Percentiles rank a stretch among this genome's conserved stretches.
Conservation (phyloP, 139 green algal species). For the Pseudopediastrum boryanum region DNA sequence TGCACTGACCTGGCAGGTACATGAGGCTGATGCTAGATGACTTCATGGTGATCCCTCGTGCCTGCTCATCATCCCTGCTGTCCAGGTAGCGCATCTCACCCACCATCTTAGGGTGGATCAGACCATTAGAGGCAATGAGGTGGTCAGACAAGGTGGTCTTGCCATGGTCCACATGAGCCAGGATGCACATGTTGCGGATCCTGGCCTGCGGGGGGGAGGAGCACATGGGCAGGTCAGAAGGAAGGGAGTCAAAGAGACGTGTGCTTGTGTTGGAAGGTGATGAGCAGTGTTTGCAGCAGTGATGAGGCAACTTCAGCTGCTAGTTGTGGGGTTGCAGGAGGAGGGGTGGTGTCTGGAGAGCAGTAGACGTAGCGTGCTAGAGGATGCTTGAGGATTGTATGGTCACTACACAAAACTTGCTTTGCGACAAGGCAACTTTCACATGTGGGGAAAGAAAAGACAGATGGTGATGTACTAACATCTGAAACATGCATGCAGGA, state of each 20-base stretch:
- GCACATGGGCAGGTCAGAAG: not conserved
- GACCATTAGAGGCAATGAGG: constrained; percentile 96
- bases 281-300: not conserved
- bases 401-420: too few relatives aligned
- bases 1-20: constrained; percentile 66
- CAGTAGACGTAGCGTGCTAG: not conserved
- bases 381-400: too few relatives aligned
- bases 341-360: not conserved
- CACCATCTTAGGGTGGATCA: constrained; percentile 94
- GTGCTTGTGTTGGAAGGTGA: not conserved
- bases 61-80: constrained; percentile 94
- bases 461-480: too few relatives aligned
- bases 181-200: constrained; percentile 96
- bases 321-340: not conserved
- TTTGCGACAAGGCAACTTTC: too few relatives aligned
- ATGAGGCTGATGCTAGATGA: constrained; percentile 92
- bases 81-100: constrained; percentile 91
- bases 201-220: constrained; percentile 60
- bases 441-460: too few relatives aligned
- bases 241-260: not conserved
- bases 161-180: constrained; percentile 99
- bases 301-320: not conserved
- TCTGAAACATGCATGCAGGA: too few relatives aligned
- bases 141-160: constrained; percentile 98
- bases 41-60: constrained; percentile 99